Base-by-base conservation (phyloP, 306 rosid species). In the Quercus glauca region DNA sequence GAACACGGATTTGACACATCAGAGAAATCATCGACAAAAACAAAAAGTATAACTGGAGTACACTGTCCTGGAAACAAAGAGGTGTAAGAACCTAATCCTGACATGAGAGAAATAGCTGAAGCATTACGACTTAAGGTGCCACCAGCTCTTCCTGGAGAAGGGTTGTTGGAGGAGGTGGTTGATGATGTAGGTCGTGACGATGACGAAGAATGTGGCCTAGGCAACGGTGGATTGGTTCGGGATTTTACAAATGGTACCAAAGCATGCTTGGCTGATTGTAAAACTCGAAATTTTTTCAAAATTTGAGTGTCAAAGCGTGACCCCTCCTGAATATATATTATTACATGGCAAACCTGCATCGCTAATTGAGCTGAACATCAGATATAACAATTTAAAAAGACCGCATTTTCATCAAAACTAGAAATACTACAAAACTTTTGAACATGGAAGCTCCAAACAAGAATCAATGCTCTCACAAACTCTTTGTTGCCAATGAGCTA, bases 61-160 rank as follows among this genome's bases (percentile, higher is more conserved):
- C 98, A 92, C 83, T 88, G 97, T 81, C 98, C 98, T 41, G 97
- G 98, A 87, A 92, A 92, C 90, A 92, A 86, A 82, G 97, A 91
- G 84, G 97, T 73, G 88, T 90, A 86, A 75, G 98, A 94, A 81
- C 97, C 94, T 83, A 88, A 90, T 74, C 97, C 97, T 64, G 98
- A 92, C 97, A 91, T 92, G 52, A 87, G 89, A 60, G 97, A 88
- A 83, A 91, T 70, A 58, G 87, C 71, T 18, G 97, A 92, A 19
- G 83, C 88, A 88, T 85, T 88, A 80, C 91, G 92, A 79, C 79
- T 84, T 87, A 83, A 77, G 79, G 81, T 85, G 78, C 88, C 84
- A 78, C 96, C 92, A 41, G 86, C 84, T 87, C 89, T 89, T 81
- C 89, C 85, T 2, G 94, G 92, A 73, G 94, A 92, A 55, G 93